Base-by-base conservation (phyloP, 805 yeast species). In the Allodekkera sacchari region DNA sequence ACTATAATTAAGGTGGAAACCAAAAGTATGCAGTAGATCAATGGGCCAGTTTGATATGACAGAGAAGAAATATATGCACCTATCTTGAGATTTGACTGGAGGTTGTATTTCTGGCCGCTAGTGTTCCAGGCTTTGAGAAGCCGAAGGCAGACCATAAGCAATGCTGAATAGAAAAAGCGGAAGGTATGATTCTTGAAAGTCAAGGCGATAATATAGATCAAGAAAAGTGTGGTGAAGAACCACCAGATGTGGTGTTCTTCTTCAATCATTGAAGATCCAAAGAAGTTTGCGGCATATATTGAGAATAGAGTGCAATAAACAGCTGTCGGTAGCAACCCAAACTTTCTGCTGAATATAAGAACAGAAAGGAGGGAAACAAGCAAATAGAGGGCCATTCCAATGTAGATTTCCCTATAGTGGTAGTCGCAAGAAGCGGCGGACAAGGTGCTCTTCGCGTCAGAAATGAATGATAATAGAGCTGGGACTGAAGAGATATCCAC, bases 221-320 rank as follows among this genome's bases (percentile, higher is more conserved):
- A 14, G 24, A 54, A 46, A 0, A 68, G 64, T 0, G 71, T 61
- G 1, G 70, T 51, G 15, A 70, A 59, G 77, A 84, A 82, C 83
- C 94, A 92, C 98, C 98, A 92, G 12, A 88, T 54, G 50, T 88
- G 96, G 50, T 92, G 94, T 50, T 92, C 98, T 53, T 92, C 98
- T 48, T 92, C 98, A 12, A 92, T 81, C 35, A 88, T 64, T 18
- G 95, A 88, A 38, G 94, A 84, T 8, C 88, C 95, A 58, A 88
- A 84, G 41, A 79, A 66, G 1, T 83, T 66, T 1, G 63, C 22
- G 3, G 78, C 69, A 33, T 77, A 66, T 0, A 62, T 9, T 12
- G 50, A 33, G 35, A 47, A 50, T 28, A 24, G 66, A 26, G 13
- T 60, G 28, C 44, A 48, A 4, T 17, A 4, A 12, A 50, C 28